Conservation (phyloP, 768 basidiomycete genomes). For the Cyclocybe cylindracea region DNA sequence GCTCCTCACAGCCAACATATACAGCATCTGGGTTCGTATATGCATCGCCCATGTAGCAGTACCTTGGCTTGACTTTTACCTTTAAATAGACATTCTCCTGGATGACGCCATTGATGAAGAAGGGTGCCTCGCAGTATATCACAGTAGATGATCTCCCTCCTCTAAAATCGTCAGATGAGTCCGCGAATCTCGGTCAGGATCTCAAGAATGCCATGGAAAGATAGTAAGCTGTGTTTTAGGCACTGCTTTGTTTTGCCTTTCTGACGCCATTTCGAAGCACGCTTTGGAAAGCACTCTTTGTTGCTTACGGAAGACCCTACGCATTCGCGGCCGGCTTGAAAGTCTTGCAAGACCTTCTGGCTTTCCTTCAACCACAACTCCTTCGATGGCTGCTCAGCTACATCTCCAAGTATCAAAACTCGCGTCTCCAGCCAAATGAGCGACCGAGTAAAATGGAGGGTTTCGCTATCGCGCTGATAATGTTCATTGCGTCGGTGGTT, state of each 20-base stretch:
- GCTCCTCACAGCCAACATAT: constrained; percentile 74
- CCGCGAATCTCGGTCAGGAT: constrained; percentile 61
- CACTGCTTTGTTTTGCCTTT: background rate
- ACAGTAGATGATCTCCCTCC: constrained; percentile 87
- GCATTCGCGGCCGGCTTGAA: constrained; percentile 64
- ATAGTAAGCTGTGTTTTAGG: constrained; percentile 45
- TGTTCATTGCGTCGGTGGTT: constrained; percentile 79
- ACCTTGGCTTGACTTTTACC: background rate
- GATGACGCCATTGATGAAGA: constrained; percentile 80
- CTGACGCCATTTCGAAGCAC: constrained; percentile 37
- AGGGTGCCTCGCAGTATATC: constrained; percentile 65
- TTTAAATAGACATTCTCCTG: constrained; percentile 67
- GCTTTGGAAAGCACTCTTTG: constrained; percentile 72
- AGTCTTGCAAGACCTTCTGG: constrained; percentile 74
- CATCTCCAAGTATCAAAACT: constrained; percentile 73
- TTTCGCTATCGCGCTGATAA: constrained; percentile 70
- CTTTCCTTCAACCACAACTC: constrained; percentile 87
- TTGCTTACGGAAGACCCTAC: constrained; percentile 82
- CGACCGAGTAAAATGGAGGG: constrained; percentile 56
- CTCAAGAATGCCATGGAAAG: constrained; percentile 62
- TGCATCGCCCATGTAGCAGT: background rate
- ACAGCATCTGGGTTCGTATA: constrained; percentile 63
- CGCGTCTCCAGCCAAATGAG: constrained; percentile 34
- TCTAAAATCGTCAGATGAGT: constrained; percentile 66
- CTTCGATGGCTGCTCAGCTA: constrained; percentile 78